A percentile compares a stretch with the other conserved stretches of the same genome.
Conservation (phyloP, 176 grass and related monocot genomes). For the Rhipidocladum racemiflorum region DNA sequence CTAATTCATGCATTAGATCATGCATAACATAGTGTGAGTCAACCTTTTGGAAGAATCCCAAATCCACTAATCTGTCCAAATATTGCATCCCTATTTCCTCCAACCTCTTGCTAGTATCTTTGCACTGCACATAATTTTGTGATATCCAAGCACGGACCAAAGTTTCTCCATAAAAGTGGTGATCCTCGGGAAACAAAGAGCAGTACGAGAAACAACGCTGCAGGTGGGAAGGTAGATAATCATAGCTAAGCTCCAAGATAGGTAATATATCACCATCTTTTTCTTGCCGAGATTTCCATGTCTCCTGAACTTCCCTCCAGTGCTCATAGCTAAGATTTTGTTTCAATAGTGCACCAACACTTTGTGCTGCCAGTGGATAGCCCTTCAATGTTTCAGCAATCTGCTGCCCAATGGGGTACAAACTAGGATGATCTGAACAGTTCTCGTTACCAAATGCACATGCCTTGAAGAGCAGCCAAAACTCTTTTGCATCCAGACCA, state of each 20-base stretch:
- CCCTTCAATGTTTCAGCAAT: constrained; percentile 27
- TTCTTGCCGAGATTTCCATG: constrained; percentile 13
- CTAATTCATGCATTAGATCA: not conserved
- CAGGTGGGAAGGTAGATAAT: constrained; percentile 7
- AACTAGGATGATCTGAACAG: not conserved
- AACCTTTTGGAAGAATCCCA: constrained; percentile 13
- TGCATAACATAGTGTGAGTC: too few species aligned
- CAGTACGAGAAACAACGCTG: not conserved
- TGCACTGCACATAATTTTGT: constrained; percentile 29
- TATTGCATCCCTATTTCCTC: constrained; percentile 33
- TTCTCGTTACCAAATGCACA: constrained; percentile 45
- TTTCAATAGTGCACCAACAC: constrained; percentile 18
- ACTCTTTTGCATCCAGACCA: constrained; percentile 22
- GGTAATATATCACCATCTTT: constrained; percentile 14
- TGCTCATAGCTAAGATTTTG: not conserved
- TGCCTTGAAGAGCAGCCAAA: constrained; percentile 41
- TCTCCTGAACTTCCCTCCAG: constrained; percentile 13
- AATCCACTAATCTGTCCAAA: constrained; percentile 24
- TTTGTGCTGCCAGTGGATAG: constrained; percentile 17
- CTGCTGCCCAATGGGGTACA: not conserved
- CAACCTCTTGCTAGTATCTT: not conserved
- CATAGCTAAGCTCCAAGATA: constrained; percentile 36
- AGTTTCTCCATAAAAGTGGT: not conserved
- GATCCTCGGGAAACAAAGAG: constrained; percentile 24
- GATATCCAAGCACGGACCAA: constrained; percentile 45